Conservation (phyloP, 257 asterid genomes). For the Solanum megistacrolobum region DNA sequence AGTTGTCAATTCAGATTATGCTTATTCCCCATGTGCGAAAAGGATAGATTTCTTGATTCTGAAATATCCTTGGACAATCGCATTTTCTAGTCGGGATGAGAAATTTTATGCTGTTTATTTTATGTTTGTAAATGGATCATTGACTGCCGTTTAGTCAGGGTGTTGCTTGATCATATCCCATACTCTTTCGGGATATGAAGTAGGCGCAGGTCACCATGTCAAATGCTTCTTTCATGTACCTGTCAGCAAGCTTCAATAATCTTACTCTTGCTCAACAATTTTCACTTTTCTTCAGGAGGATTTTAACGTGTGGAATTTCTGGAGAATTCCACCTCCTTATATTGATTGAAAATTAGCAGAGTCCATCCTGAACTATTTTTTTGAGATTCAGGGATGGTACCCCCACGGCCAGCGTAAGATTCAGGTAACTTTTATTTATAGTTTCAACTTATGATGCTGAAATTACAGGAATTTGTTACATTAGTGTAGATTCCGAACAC, state of each 20-base stretch:
- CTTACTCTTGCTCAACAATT: background rate
- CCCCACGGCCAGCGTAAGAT: background rate
- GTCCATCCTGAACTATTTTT: background rate
- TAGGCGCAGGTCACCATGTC: background rate
- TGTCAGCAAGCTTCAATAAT: background rate
- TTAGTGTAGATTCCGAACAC: background rate
- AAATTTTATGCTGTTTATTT: background rate
- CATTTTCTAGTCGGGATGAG: background rate
- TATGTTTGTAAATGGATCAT: background rate
- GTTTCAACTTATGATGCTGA: background rate
- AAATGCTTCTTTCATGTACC: background rate
- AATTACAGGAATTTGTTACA: background rate
- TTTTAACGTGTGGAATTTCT: constrained; percentile 62
- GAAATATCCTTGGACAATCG: background rate
- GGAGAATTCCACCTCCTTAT: constrained; percentile 55
- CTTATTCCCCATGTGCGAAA: background rate
- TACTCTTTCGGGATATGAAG: background rate
- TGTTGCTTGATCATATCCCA: background rate
- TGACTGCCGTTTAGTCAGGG: background rate
- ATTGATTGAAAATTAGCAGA: constrained; percentile 5
- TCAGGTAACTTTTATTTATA: background rate
- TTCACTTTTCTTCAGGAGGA: constrained; percentile 44
- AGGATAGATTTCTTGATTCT: background rate
- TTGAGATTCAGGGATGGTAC: background rate
- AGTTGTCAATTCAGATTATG: background rate